These are phyloP conservation scores for Trifolium dubium DNA, from an alignment of 306 rosid species.

Conservation along the genomic window DNA sequence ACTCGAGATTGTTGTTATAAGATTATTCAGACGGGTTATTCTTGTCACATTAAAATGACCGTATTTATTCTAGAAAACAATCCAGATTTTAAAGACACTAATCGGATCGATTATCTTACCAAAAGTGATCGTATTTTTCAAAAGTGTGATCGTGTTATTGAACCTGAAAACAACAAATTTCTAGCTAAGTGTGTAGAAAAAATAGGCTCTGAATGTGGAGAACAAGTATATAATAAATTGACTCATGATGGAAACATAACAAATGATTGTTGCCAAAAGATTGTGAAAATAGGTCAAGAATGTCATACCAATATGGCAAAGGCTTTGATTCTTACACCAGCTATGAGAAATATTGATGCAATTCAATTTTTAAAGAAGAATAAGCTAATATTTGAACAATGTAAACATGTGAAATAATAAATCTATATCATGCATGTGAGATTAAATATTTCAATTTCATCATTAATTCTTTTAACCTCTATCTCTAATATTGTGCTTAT, in stretches of 20 bases:
- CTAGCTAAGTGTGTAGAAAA: not conserved
- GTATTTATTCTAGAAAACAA: not conserved
- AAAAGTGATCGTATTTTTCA: not conserved
- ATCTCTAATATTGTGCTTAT: no score
- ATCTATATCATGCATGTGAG: no score
- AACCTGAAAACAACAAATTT: not conserved
- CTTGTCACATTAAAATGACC: slow-evolving; percentile 17
- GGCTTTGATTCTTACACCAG: slow-evolving; percentile 28
- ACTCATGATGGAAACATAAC: not conserved
- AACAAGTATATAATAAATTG: not conserved
- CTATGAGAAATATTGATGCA: slow-evolving; percentile 18
- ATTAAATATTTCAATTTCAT: no score
- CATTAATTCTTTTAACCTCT: no score
- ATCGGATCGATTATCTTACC: not conserved
- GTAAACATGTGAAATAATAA: no score
- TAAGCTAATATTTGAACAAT: not conserved
- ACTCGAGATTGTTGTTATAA: slow-evolving; percentile 35
- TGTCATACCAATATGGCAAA: slow-evolving; percentile 20
- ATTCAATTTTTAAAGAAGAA: not conserved
- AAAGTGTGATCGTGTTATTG: slow-evolving; percentile 18
- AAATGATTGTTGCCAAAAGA: slow-evolving; percentile 3
- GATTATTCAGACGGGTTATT: slow-evolving; percentile 33
- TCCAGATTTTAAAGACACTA: not conserved
- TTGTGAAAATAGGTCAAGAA: slow-evolving; percentile 12
- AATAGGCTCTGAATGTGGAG: slow-evolving; percentile 19